phyloP scores from a whole-genome alignment of 2,329 filamentous ascomycete genomes.

The Alternaria arbusti region DNA sequence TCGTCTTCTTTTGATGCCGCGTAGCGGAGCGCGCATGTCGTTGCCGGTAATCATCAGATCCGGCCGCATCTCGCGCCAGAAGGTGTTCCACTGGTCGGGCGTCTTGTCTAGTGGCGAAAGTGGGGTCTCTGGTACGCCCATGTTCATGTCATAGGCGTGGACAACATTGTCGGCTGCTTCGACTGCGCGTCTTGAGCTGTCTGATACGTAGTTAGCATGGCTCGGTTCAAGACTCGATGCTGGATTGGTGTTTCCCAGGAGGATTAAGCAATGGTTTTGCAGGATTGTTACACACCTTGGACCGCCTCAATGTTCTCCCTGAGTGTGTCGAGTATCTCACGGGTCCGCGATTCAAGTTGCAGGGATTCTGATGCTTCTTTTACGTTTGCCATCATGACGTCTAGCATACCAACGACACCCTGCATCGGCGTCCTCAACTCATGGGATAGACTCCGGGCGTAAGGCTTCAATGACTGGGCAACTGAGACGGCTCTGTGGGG shows the following conservation, averaged over 20 bases:
- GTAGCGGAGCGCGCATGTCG: conserved; percentile 48
- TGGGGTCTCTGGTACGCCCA: conserved; percentile 73
- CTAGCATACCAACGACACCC: conserved; percentile 76
- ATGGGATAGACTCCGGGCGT: conserved; percentile 74
- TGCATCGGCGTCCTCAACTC: conserved; percentile 78
- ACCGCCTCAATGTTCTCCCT: conserved; percentile 74
- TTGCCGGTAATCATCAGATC: conserved; percentile 54
- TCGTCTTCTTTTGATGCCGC: conserved; percentile 53
- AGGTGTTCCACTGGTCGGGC: conserved; percentile 32
- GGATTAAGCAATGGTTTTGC: neutral
- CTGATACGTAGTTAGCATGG: conserved; percentile 47
- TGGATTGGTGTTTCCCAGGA: neutral
- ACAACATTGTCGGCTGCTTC: conserved; percentile 79
- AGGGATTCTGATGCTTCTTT: conserved; percentile 68
- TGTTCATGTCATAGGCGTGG: conserved; percentile 76
- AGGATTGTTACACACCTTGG: conserved; percentile 58
- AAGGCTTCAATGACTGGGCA: conserved; percentile 71
- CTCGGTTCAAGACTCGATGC: neutral
- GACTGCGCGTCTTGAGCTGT: conserved; percentile 73
- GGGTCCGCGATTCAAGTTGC: conserved; percentile 58
- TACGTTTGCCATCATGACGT: conserved; percentile 77
- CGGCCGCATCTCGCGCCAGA: conserved; percentile 48
- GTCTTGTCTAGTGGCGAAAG: conserved; percentile 50
- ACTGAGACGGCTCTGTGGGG: conserved; percentile 63
- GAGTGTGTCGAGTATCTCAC: conserved; percentile 65